Evolutionary conservation across 2,329 filamentous ascomycete species (phyloP).

Genomic region (Aspergillus sp.): DNA sequence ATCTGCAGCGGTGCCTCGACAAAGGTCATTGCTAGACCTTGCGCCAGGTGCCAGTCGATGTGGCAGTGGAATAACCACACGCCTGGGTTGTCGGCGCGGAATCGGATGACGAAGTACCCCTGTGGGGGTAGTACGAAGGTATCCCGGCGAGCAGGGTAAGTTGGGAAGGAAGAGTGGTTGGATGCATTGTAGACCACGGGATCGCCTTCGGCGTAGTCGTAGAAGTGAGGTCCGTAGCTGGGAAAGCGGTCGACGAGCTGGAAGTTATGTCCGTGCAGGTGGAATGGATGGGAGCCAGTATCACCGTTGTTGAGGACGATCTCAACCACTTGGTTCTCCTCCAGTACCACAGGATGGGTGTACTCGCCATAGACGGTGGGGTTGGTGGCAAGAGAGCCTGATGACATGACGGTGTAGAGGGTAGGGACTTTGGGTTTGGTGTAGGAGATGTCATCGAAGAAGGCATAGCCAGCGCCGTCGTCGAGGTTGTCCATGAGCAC

Average conservation of each 20-base stretch:
- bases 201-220: conserved; percentile 7
- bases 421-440: conserved; percentile 69
- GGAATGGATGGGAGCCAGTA: conserved; percentile 41
- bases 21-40: conserved; percentile 26
- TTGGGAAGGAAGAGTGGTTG: conserved; percentile 21
- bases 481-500: too few species aligned
- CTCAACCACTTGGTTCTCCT: conserved; percentile 49
- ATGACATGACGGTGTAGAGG: conserved; percentile 68
- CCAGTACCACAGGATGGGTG: conserved; percentile 65
- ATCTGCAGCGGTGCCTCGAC: conserved; percentile 25
- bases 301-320: conserved; percentile 34
- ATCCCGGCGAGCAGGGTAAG: conserved; percentile 27
- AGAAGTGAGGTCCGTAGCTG: conserved; percentile 22
- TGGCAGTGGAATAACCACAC: conserved; percentile 35
- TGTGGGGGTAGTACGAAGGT: conserved; percentile 29
- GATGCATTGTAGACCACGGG: neutral
- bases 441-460: conserved; percentile 40
- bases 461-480: too few species aligned
- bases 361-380: conserved; percentile 60
- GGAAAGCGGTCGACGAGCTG: conserved; percentile 34
- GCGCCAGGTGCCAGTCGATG: conserved; percentile 31
- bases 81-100: conserved; percentile 31
- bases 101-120: conserved; percentile 28
- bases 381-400: conserved; percentile 17
- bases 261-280: conserved; percentile 52